These are phyloP conservation scores for Populus trichocarpa DNA, from an alignment of 441 rosid genomes.

Conservation along the genomic window DNA sequence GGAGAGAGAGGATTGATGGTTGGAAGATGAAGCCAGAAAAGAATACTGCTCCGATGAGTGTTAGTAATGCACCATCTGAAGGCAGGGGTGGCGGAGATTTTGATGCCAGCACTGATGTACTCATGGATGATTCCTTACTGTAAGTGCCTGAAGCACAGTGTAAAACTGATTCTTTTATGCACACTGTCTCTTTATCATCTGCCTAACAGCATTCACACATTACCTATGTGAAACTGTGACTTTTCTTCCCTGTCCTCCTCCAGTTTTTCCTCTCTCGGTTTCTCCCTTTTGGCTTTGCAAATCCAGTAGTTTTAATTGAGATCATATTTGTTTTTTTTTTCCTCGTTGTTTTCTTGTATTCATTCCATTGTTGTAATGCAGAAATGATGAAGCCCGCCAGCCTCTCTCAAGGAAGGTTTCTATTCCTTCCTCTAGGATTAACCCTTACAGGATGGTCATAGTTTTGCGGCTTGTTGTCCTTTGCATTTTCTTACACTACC, in stretches of 20 bases:
- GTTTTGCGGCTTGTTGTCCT: no score
- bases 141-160: constrained; percentile 13
- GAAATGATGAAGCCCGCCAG: constrained; percentile 45
- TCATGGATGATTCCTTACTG: constrained; percentile 34
- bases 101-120: constrained; percentile 32
- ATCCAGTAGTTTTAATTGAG: background rate
- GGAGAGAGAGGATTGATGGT: constrained; percentile 40
- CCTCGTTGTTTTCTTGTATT: background rate
- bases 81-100: constrained; percentile 33
- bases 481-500: constrained; percentile 41
- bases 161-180: background rate
- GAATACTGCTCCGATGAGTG: constrained; percentile 33
- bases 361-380: constrained; percentile 11
- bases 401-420: no score
- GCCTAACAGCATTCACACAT: background rate
- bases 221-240: background rate
- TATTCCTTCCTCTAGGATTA: no score
- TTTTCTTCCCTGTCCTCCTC: background rate
- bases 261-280: background rate
- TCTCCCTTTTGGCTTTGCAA: background rate
- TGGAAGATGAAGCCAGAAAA: constrained; percentile 42
- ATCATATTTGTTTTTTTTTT: background rate
- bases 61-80: constrained; percentile 37
- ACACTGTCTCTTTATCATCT: background rate
- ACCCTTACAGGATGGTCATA: no score